Evolutionary conservation across 1,284 basidiomycete species (phyloP).

Genomic region (Crepidotus sp.): DNA sequence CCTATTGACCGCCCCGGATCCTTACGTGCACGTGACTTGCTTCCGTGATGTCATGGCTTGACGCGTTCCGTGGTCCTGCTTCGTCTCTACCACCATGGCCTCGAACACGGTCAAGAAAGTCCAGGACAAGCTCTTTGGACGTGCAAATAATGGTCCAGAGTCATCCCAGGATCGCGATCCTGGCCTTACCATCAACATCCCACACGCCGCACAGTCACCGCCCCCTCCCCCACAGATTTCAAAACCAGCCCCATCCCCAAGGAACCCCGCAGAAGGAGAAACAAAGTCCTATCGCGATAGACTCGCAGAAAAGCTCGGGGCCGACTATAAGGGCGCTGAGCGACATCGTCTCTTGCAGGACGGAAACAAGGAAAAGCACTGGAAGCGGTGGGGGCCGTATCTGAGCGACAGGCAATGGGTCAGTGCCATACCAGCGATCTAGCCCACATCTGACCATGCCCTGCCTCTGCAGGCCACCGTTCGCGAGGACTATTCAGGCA

Average conservation of each 20-base stretch:
- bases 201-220: conserved; percentile 37
- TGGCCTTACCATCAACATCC: conserved; percentile 72
- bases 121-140: conserved; percentile 69
- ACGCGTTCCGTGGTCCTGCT: conserved; percentile 5
- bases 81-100: conserved; percentile 8
- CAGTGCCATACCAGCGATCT: conserved; percentile 25
- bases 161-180: conserved; percentile 23
- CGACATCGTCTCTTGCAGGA: conserved; percentile 67
- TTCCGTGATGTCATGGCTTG: not conserved
- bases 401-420: conserved; percentile 97
- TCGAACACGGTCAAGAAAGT: conserved; percentile 49
- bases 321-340: conserved; percentile 59
- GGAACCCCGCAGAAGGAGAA: conserved; percentile 24
- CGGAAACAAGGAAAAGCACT: conserved; percentile 65
- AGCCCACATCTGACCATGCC: conserved; percentile 3
- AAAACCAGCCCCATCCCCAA: conserved; percentile 32
- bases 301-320: conserved; percentile 49
- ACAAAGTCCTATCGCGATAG: conserved; percentile 44
- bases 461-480: conserved; percentile 76
- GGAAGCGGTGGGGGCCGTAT: conserved; percentile 99
- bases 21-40: not conserved
- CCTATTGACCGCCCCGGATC: not conserved
- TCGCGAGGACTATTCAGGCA: conserved; percentile 92
- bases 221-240: conserved; percentile 37
- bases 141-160: conserved; percentile 19